Base-by-base conservation (phyloP, 495 filamentous ascomycete species). In the Tuber indicum region DNA sequence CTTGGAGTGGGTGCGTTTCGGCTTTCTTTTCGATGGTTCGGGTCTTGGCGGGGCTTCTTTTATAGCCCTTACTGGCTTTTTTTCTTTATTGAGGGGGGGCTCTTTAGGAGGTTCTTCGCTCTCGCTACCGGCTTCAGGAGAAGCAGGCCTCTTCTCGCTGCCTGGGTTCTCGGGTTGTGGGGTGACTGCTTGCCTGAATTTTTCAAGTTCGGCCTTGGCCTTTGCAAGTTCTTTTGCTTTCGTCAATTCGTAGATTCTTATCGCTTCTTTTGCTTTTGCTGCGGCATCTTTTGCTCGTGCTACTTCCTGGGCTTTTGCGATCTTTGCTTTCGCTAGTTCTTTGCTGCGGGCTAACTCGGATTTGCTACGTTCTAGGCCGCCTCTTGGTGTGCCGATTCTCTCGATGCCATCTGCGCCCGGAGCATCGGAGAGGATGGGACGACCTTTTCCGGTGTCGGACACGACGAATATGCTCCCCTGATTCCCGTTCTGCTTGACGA, bases 401-500 rank as follows among this genome's bases (percentile, higher is more conserved):
- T 36, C 58, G 58, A 36, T 66, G 26, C 26, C 58, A 36, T 12
- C 58, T 16, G 14, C 12, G 26, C 26, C 58, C 26, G 10, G 26
- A 36, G 26, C 26, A 17, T 66, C 58, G 26, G 49, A 58, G 49
- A 36, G 12, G 58, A 66, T 66, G 26, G 58, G 58, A 66, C 26
- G 58, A 36, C 69, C 69, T 47, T 80, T 80, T n/a, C 72, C 78
- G 26, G 69, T 75, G 58, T 79, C 71, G 23, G 70, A 58, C 19
- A 80, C 74, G 45, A 80, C 58, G 45, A 69, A 73, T 45, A 79
- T 79, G 47, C 66, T 77, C 45, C 77, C 77, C 36, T 47, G 72
- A 42, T 75, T 44, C 78, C 77, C 7, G 78, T 47, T 73, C 36
- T 76, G 72, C 46, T 80, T 80, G 14, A 80, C 74, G 21, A 80